These are phyloP conservation scores for Xylaria intraflava DNA, from an alignment of 495 filamentous ascomycete genomes.

Conservation along the genomic window DNA sequence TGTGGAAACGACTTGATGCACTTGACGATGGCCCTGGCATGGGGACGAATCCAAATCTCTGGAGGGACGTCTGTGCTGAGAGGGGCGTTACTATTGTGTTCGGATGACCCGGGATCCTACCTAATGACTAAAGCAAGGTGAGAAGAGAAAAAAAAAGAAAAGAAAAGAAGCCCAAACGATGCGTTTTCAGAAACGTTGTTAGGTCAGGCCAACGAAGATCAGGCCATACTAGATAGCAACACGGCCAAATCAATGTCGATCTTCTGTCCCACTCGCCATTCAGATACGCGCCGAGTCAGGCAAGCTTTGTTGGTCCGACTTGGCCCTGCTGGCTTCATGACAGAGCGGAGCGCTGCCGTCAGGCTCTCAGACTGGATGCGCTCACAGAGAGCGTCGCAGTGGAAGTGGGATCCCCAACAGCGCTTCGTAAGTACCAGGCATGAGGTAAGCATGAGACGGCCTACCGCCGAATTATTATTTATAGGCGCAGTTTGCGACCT, in stretches of 20 bases:
- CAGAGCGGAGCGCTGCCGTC: no score
- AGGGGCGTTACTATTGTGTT: slow-evolving; percentile 50
- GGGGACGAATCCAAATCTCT: slow-evolving; percentile 24
- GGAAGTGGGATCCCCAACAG: background rate
- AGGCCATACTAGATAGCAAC: no score
- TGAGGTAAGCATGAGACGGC: no score
- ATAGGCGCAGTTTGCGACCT: slow-evolving; percentile 7
- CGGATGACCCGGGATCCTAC: slow-evolving; percentile 30
- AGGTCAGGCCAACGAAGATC: no score
- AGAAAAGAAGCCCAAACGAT: background rate
- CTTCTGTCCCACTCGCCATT: background rate
- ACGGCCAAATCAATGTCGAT: no score
- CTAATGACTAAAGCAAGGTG: background rate
- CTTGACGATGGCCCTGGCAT: slow-evolving; percentile 22
- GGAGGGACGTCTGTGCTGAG: slow-evolving; percentile 45
- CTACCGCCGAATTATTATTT: background rate
- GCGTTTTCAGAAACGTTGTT: background rate
- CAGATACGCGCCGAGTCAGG: background rate
- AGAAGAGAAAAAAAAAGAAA: background rate
- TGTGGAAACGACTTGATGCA: slow-evolving; percentile 44
- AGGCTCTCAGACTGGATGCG: no score
- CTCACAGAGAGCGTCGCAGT: background rate
- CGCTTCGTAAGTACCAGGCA: background rate
- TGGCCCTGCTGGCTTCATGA: no score
- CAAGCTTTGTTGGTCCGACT: background rate